Evolutionary conservation across 768 basidiomycete genomes (phyloP).

Genomic region (Boletus rex-veris): DNA sequence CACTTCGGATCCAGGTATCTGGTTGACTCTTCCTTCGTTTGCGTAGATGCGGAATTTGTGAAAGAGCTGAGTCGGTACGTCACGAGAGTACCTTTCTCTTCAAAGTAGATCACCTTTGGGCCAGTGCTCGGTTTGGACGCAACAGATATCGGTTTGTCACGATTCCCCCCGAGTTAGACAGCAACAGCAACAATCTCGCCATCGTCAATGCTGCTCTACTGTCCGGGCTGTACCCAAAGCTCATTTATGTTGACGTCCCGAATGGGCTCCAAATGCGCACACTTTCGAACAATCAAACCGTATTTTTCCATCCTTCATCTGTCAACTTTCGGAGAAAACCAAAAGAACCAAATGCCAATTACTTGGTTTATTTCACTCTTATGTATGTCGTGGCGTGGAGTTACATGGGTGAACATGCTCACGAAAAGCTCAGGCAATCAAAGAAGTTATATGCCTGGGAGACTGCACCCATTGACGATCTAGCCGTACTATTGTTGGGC

Average conservation of each 20-base stretch:
- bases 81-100: not conserved
- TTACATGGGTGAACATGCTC: not conserved
- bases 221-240: slow-evolving; percentile 88
- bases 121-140: slow-evolving; percentile 71
- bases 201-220: slow-evolving; percentile 79
- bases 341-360: slow-evolving; percentile 67
- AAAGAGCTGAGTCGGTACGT: slow-evolving; percentile 65
- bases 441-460: slow-evolving; percentile 94
- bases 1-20: slow-evolving; percentile 55
- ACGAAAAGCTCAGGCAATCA: slow-evolving; percentile 64
- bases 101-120: slow-evolving; percentile 2
- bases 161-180: slow-evolving; percentile 69
- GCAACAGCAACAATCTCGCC: slow-evolving; percentile 59
- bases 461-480: slow-evolving; percentile 82
- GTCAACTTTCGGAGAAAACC: slow-evolving; percentile 77
- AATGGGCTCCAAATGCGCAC: slow-evolving; percentile 65
- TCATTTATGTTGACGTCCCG: slow-evolving; percentile 64
- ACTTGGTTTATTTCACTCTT: slow-evolving; percentile 83
- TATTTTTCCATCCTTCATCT: slow-evolving; percentile 85
- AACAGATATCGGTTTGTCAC: slow-evolving; percentile 71
- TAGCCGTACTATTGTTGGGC: slow-evolving; percentile 77
- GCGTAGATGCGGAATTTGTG: slow-evolving; percentile 59
- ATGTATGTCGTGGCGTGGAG: slow-evolving; percentile 49
- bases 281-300: slow-evolving; percentile 74
- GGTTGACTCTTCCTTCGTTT: slow-evolving; percentile 83